Conservation (phyloP, 2,329 filamentous ascomycete species). For the Paecilomyces niveus region DNA sequence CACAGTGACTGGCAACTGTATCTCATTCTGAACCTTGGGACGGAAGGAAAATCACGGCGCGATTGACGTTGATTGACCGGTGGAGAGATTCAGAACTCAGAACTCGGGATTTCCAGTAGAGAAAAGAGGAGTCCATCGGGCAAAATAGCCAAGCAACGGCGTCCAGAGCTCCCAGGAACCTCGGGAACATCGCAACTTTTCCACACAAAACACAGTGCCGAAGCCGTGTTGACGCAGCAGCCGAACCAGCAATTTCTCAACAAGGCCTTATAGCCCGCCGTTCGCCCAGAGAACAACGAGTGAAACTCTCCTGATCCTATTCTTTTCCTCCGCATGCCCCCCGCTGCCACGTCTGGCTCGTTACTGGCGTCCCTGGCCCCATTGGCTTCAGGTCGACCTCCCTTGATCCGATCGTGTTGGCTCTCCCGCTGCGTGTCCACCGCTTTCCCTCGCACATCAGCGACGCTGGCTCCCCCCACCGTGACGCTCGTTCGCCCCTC, state of each 20-base stretch:
- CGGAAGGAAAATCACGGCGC: not conserved
- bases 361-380: not conserved
- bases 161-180: not conserved
- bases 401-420: constrained; percentile 20
- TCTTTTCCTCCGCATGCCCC: constrained; percentile 1
- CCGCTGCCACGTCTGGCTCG: constrained; percentile 1
- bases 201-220: not conserved
- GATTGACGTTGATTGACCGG: not conserved
- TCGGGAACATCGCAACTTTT: not conserved
- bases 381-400: constrained; percentile 16
- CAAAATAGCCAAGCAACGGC: not conserved
- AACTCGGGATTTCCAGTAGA: not conserved
- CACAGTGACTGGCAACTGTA: not conserved
- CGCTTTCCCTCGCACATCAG: constrained; percentile 27
- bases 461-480: constrained; percentile 37
- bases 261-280: not conserved
- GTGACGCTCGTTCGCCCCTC: constrained; percentile 15
- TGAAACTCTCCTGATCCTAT: not conserved
- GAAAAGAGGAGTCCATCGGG: not conserved
- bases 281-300: not conserved
- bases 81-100: not conserved
- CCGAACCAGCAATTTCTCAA: not conserved
- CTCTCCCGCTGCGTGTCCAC: constrained; percentile 17
- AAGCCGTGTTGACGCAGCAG: not conserved
- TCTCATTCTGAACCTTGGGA: not conserved